These are phyloP conservation scores for Pharus latifolius DNA, from an alignment of 176 grass and related monocot species.

Conservation along the genomic window DNA sequence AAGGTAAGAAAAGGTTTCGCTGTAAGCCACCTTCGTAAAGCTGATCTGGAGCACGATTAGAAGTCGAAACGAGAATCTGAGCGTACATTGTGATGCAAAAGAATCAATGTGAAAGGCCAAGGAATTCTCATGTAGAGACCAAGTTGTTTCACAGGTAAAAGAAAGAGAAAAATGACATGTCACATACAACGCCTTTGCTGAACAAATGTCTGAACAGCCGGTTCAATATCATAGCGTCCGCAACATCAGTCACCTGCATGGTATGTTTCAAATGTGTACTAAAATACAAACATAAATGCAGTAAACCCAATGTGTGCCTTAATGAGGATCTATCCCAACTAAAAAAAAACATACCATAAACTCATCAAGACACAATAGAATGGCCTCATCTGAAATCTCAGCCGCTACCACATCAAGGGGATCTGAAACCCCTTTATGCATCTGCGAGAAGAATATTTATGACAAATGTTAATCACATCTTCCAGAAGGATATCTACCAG, in stretches of 20 bases:
- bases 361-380: slow-evolving; percentile 92
- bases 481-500: background rate
- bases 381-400: slow-evolving; percentile 92
- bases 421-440: slow-evolving; percentile 96
- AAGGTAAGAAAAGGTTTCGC: slow-evolving; percentile 62
- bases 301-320: background rate
- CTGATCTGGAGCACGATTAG: slow-evolving; percentile 72
- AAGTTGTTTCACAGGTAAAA: slow-evolving; percentile 1
- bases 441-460: slow-evolving; percentile 36
- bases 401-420: slow-evolving; percentile 91
- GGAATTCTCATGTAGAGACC: background rate
- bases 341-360: slow-evolving; percentile 64
- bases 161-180: slow-evolving; percentile 16
- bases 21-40: slow-evolving; percentile 70
- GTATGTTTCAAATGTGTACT: background rate
- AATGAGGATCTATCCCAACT: background rate
- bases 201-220: slow-evolving; percentile 83
- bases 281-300: background rate
- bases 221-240: slow-evolving; percentile 91
- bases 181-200: slow-evolving; percentile 80
- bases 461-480: background rate
- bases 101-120: slow-evolving; percentile 8
- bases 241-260: slow-evolving; percentile 87
- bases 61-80: slow-evolving; percentile 89
- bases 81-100: slow-evolving; percentile 3